Percentiles rank a stretch among this genome's conserved stretches.
Evolutionary conservation across 1,284 basidiomycete species (phyloP).

Genomic region (Puccinia hordei): DNA sequence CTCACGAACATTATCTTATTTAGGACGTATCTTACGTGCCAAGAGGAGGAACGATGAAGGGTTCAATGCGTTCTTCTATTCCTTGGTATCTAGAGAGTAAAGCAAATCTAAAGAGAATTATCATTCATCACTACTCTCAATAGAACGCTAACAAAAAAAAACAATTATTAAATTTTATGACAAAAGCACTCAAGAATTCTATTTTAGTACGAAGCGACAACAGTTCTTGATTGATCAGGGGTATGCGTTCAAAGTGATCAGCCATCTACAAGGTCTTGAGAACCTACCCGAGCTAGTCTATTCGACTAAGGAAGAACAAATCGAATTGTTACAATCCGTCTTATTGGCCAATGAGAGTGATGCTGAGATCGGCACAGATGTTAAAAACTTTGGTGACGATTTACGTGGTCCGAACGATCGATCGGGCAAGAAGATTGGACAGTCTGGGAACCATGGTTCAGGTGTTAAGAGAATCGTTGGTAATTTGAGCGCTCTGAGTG

Average conservation of each 20-base stretch:
- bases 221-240: constrained; percentile 98
- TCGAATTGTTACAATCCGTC: constrained; percentile 88
- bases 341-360: constrained; percentile 87
- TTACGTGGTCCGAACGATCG: constrained; percentile 28
- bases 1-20: not conserved
- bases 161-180: not conserved
- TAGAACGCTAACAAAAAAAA: not conserved
- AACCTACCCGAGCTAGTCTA: constrained; percentile 86
- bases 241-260: constrained; percentile 99
- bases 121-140: not conserved
- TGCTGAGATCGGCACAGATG: constrained; percentile 80
- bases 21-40: constrained; percentile 90
- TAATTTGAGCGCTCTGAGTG: constrained; percentile 58
- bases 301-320: constrained; percentile 85
- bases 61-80: constrained; percentile 99
- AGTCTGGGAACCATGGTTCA: constrained; percentile 40
- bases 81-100: constrained; percentile 88
- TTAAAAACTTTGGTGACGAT: constrained; percentile 64
- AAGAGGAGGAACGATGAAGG: constrained; percentile 98
- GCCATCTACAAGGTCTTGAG: constrained; percentile 89
- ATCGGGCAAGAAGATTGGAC: constrained; percentile 43
- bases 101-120: not conserved
- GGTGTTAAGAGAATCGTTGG: constrained; percentile 57
- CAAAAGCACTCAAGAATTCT: constrained; percentile 88
- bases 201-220: constrained; percentile 97